phyloP scores from a whole-genome alignment of 129 eudicot genomes.

The Flaveria bidentis region DNA sequence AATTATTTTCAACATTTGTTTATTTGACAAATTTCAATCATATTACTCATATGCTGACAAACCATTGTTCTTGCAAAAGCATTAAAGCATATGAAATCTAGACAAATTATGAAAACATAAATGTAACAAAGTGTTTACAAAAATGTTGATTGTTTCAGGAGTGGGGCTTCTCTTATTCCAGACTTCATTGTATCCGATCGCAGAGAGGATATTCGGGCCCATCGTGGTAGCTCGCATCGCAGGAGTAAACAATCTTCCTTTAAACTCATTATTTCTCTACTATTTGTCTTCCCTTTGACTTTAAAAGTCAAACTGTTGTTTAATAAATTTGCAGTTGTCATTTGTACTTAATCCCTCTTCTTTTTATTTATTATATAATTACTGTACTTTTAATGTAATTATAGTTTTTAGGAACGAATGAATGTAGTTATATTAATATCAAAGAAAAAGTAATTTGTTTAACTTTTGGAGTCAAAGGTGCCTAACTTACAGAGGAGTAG shows the following conservation, averaged over 20 bases:
- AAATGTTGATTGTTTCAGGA: constrained; percentile 46
- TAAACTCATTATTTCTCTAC: neutral
- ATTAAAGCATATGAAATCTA: no score
- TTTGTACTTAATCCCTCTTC: no score
- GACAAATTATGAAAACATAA: no score
- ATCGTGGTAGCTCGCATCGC: constrained; percentile 51
- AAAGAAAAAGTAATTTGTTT: neutral
- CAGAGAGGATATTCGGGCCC: constrained; percentile 61
- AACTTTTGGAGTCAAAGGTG: constrained; percentile 6
- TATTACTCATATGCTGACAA: neutral
- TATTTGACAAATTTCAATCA: no score
- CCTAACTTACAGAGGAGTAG: neutral
- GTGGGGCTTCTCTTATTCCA: constrained; percentile 73
- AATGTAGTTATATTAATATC: neutral
- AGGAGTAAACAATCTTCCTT: constrained; percentile 52
- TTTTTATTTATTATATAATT: no score
- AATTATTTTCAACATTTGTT: no score
- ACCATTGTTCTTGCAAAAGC: neutral
- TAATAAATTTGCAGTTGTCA: neutral
- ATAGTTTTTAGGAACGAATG: neutral
- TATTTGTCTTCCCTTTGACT: constrained; percentile 9
- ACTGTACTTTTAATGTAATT: neutral
- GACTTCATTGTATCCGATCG: constrained; percentile 55
- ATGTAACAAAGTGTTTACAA: neutral
- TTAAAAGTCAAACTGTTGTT: neutral